Evolutionary conservation across 352 stramenopile genomes (phyloP), one percentile per base, ranked within the genome.

Genomic region (Paralagenidium karlingii): DNA sequence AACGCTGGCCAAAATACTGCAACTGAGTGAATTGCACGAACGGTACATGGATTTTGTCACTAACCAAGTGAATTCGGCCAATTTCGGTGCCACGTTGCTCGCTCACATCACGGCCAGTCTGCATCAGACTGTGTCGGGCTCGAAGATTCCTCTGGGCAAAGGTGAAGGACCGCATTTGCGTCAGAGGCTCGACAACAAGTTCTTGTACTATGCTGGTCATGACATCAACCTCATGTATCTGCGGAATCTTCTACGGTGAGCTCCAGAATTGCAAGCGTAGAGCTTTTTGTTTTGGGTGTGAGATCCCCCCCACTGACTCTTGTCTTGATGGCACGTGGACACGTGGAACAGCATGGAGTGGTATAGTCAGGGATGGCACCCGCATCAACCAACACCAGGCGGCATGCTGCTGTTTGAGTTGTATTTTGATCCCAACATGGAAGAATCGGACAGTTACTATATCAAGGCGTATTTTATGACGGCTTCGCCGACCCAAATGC

Each of bases 171-270:
- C 74, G 18, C 45, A 46, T n/a, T 46, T 87, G 25, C 40, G 60
- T 13, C 74, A 84, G 42, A 32, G 52, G 0, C 43, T 63, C 0
- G 49, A 73, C 30, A 83, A 83, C 33, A 58, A 54, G 2, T 64
- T 87, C 24, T 33, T 87, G 13, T 82, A 73, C 40, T 84, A 87
- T 44, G 68, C 74, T 22, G 74, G 65, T 8, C 74, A 87, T 46
- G 74, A 87, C 41, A 87, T 87, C 46, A 87, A 87, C 45, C 42
- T 87, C 25, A 36, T 87, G 36, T 87, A 82, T 51, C 48, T 87
- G 42, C 67, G 69, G 19, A 82, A 82, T 40, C 40, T 87, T 8
- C 47, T 87, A 22, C 64, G 73, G 73, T 83, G 29, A 8, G 51
- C 40, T 37, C 5, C 18, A 19, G 3, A n/a, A n/a, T n/a, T n/a